A percentile compares a stretch with the other conserved stretches of the same genome.
Conservation (phyloP, 148 eudicot genomes). For the Amaranthus hypochondriacus region DNA sequence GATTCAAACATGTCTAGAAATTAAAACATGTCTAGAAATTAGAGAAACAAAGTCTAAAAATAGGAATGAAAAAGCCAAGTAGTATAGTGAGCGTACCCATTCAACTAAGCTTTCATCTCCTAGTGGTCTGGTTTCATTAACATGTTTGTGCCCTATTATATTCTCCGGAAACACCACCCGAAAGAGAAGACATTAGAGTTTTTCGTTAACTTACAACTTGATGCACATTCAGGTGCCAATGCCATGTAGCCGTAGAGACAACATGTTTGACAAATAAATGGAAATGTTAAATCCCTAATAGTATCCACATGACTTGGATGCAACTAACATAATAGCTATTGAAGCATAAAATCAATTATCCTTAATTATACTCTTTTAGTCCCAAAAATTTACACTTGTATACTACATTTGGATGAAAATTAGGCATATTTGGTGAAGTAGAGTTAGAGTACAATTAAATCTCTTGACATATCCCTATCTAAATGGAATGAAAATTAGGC, state of each 20-base stretch:
- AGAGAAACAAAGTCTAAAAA: background rate
- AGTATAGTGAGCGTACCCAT: conserved; percentile 59
- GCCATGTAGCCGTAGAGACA: conserved; percentile 70
- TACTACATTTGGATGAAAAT: too few relatives aligned
- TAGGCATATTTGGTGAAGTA: too few relatives aligned
- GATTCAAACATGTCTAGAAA: background rate
- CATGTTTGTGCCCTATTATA: conserved; percentile 88
- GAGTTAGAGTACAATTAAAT: too few relatives aligned
- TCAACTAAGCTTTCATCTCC: conserved; percentile 98
- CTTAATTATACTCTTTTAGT: too few relatives aligned
- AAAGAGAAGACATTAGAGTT: conserved; percentile 93
- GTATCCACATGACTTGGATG: background rate
- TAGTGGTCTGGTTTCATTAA: conserved; percentile 70
- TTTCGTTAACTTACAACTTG: conserved; percentile 89
- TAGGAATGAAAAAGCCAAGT: background rate
- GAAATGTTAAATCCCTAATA: background rate
- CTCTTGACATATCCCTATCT: too few relatives aligned
- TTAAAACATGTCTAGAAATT: background rate
- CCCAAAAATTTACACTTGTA: too few relatives aligned
- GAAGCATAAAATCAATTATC: too few relatives aligned
- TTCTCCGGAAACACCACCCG: conserved; percentile 88
- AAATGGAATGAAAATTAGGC: too few relatives aligned
- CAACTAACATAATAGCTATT: background rate
- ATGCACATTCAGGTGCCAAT: conserved; percentile 73
- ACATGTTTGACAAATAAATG: background rate